Evolutionary conservation across 2,329 filamentous ascomycete species (phyloP).

Genomic region (Verticillium zaregamsianum): DNA sequence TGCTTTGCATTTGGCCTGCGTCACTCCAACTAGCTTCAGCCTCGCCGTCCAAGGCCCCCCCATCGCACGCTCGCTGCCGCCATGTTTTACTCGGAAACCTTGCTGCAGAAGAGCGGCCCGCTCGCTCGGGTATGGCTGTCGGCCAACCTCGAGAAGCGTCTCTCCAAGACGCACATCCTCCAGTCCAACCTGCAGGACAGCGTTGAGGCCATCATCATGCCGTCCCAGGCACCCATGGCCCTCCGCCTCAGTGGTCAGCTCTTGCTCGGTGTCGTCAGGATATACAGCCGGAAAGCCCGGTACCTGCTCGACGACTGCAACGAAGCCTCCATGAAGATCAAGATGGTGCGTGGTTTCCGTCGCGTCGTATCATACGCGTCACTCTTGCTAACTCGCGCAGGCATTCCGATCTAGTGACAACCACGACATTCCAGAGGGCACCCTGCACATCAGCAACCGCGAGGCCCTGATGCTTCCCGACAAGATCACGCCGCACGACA

Average conservation of each 20-base stretch:
- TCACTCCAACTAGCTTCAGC: neutral
- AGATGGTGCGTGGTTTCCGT: constrained; percentile 65
- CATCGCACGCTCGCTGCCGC: constrained; percentile 23
- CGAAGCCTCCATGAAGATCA: constrained; percentile 95
- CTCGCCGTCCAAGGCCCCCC: neutral
- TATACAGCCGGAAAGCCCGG: constrained; percentile 95
- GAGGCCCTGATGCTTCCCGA: constrained; percentile 87
- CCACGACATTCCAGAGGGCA: constrained; percentile 80
- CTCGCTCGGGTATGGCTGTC: constrained; percentile 97
- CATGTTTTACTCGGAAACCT: constrained; percentile 98
- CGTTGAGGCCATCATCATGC: constrained; percentile 90
- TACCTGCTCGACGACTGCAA: constrained; percentile 97
- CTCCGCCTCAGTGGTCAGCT: constrained; percentile 91
- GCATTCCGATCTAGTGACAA: constrained; percentile 92
- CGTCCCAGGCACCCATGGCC: constrained; percentile 90
- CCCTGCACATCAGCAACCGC: constrained; percentile 74
- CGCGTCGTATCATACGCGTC: neutral
- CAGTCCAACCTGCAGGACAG: constrained; percentile 94
- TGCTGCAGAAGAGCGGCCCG: constrained; percentile 94
- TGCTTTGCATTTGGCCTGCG: constrained; percentile 2
- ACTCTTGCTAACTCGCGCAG: constrained; percentile 44
- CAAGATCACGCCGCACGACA: constrained; percentile 87
- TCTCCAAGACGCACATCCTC: constrained; percentile 93
- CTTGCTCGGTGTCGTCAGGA: constrained; percentile 90
- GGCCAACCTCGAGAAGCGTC: constrained; percentile 95